Evolutionary conservation across 305 asterid genomes (phyloP), one percentile per base, ranked within the genome.

Genomic region (Fraxinus sp.): DNA sequence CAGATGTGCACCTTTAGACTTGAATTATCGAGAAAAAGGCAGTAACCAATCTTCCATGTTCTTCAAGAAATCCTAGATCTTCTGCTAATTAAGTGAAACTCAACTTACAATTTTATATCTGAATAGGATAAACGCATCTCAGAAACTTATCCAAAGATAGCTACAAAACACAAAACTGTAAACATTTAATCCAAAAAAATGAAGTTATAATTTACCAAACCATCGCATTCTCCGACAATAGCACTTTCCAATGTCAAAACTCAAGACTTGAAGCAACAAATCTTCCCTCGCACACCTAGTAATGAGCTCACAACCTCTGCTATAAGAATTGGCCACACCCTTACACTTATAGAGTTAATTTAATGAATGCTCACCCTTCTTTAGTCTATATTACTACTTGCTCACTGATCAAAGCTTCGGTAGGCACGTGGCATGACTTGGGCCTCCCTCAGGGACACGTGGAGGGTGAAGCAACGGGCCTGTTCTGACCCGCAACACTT

Each of bases 281-380:
- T 33, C 81, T 33, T 59, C 87, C 84, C 90, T 87, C 26, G 85
- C 89, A 75, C 93, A 90, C 78, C 91, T 88, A 77, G 93, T 89
- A 79, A 91, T 89, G 39, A 85, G 64, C 81, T 91, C 88, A 84
- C 93, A 89, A 5, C 92, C 90, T 81, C 93, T 86, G 49, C 33
- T 74, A 37, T 91, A 89, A 79, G 81, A 75, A 81, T 89, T 87
- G 70, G 87, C 91, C 20, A 85, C 84, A 10, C 89, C 77, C 30
- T 77, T 85, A 80, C 93, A 90, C 32, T 85, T 78, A 75, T 89
- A 90, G n/a, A n/a, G n/a, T n/a, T n/a, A n/a, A n/a, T n/a, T n/a
- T n/a, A n/a, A n/a, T n/a, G n/a, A n/a, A n/a, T n/a, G n/a, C n/a
- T n/a, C n/a, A n/a, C n/a, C n/a, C n/a, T n/a, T n/a, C n/a, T n/a